Evolutionary conservation across 805 yeast genomes (phyloP), one percentile per base, ranked within the genome.

Genomic region (Kodamaea hsintzibuensis): DNA sequence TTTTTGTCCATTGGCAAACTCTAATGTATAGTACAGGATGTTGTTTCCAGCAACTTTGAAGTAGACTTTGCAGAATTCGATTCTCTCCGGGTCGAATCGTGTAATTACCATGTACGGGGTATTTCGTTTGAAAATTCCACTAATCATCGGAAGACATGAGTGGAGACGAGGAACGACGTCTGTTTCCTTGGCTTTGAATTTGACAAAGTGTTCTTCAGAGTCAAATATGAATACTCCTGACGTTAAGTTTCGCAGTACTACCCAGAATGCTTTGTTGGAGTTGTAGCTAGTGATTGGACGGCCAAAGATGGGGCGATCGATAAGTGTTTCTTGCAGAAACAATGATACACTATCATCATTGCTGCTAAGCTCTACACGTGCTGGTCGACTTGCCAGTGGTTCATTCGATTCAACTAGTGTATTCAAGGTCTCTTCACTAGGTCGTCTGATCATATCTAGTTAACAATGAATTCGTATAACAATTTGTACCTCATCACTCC

Each of bases 11-110:
- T 47, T 39, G 6, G 52, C 14, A 48, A 70, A 68, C 53, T 62
- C 57, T 43, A 71, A 52, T 13, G 68, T 62, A 53, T 69, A 69
- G 51, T 70, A 64, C 19, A 73, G 60, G 14, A 70, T 53, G 48
- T 70, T 68, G 45, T 61, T 68, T 12, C 62, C 62, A 30, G 67
- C 54, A 8, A 68, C 60, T 52, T 64, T 65, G 60, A 66, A 69
- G 50, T 66, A 69, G 14, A 69, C 71, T 39, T 60, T 64, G 55
- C 74, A 70, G 47, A 60, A 60, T 40, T 65, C 71, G 2, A 3
- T 22, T 42, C 66, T 66, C 2, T 56, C 61, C 7, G 50, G 30
- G 14, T 33, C 37, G 44, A 47, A 37, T 13, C 35, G 50, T 17
- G 52, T 42, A 14, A 67, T 62, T 16, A 62, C 57, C 58, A 69